Evolutionary conservation across 306 rosid species (phyloP), one percentile per base, ranked within the genome.

Genomic region (Urtica urens): DNA sequence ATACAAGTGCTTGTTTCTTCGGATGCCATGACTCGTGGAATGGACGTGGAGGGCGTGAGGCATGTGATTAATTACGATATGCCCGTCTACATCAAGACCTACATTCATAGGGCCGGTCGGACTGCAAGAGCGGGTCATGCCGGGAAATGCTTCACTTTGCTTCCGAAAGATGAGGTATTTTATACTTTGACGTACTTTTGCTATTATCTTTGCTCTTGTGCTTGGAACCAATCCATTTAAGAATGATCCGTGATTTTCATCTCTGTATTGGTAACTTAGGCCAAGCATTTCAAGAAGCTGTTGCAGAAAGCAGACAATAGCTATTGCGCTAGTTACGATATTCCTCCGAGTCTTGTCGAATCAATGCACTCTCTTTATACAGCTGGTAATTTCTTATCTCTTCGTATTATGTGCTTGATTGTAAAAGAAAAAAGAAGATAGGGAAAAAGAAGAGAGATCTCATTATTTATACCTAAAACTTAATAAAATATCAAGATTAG

Each of bases 11-110:
- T 90, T 43, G 78, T 90, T 66, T 81, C 87, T 18, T 84, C 95
- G 40, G 95, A 84, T 81, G 95, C 97, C 31, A 77, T 90, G 95
- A 81, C 97, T 54, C 82, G 94, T 68, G 97, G 95, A 50, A 90
- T 90, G 92, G 95, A 90, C 69, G 92, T 90, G 49, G 87, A 81
- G 73, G 95, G 92, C 51, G 82, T 90, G 64, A 68, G 65, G 73
- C 77, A 72, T 59, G 95, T 90, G 43, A 69, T 90, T 60, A 90
- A 84, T 66, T 90, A 84, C 53, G 92, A 84, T 54, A 63, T 79
- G 85, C 94, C 95, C 25, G 56, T 59, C 51, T 79, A 76, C 76
- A 63, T 79, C 45, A 90, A 90, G 62, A 85, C 95, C 35, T 90
- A 77, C 64, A 76, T 90, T 67, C 97, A 90, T 55, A 80, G 94